Base-by-base conservation (phyloP, 306 rosid species). In the Dalbergia cochinchinensis region DNA sequence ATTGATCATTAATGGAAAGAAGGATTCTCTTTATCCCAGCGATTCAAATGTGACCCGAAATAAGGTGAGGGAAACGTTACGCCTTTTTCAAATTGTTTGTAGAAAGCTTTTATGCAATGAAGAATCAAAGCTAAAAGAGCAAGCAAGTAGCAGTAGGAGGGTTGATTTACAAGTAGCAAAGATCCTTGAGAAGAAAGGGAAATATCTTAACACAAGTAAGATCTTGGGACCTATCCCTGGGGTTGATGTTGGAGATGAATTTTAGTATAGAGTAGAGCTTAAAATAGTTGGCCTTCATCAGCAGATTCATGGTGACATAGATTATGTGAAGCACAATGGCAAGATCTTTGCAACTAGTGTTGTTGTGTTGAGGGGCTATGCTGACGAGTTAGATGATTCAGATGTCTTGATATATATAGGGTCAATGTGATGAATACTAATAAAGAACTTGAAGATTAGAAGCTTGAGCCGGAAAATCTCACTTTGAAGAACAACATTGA, bases 231-330 rank as follows among this genome's bases (percentile, higher is more conserved):
- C 83, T 71, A 90, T 91, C 16, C 91, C 91, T 0, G 94, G 97
- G 20, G 86, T 88, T 69, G 97, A 89, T 82, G 89, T 91, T 51
- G 94, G 94, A 11, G 94, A 91, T 73, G 92, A 89, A 64, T 91
- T 89, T 47, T 89, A 88, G 12, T 89, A 86, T 71, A 83, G 94
- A 77, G 65, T 88, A 39, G 94, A 91, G 83, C 94, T 91, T 22
- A 74, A 22, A 59, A 77, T 91, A 6, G 71, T 89, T 37, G 92
- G 97, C 53, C 88, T 92, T 70, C 92, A 90, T 78, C 91, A 86
- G 37, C 87, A 11, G 7, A 12, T 1, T 54, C 89, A 83, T 12
- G 85, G 80, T 78, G 97, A 94, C 65, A 90, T 90, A 74, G 91
- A 92, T 82, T 92, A 71, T 80, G 70, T 84, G 61, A 88, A 71